Evolutionary conservation across 2,329 filamentous ascomycete genomes (phyloP), one percentile per base, ranked within the genome.

Genomic region (Pyrenochaeta sp.): DNA sequence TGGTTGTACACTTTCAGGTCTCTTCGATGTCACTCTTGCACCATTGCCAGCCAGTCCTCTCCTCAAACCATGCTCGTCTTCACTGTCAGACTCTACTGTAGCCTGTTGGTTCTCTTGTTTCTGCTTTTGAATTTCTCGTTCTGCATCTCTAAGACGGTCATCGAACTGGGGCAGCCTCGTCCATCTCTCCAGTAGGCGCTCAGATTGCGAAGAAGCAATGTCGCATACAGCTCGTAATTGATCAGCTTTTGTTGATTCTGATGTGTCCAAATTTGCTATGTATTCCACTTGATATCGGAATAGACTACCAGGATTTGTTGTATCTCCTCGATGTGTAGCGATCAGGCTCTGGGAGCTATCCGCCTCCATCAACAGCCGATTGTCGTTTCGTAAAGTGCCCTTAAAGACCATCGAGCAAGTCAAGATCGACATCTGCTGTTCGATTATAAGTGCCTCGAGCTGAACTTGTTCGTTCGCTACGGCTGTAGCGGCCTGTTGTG

Each of bases 351-450:
- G 63, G 7, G 68, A 69, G 51, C 65, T 71, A 40, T 72, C 70
- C 3, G 56, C 37, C 41, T 75, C 71, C 63, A 68, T 71, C 32
- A 73, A 36, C 9, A 71, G 47, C 10, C 54, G 54, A 9, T 60
- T 51, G 41, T 64, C 56, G 9, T 54, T 23, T 35, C 42, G 48
- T 33, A 64, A 49, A 7, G 44, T 12, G 17, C 56, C 42, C 31
- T 71, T 55, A 27, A 71, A 64, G 4, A 58, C 47, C 15, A 61
- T 60, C 7, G 48, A 55, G 7, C 69, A 67, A 12, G 59, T 58
- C 5, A 75, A 43, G 21, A 77, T 69, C 2, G 71, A 65, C 40
- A 75, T 58, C 47, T 78, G 75, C 43, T 78, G 75, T 44, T 77
- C 75, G 33, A 77, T 71, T 17, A 78, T 66, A 6, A 77, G 56